Percentiles rank a stretch among this genome's conserved stretches.
phyloP scores from a whole-genome alignment of 2,329 filamentous ascomycete genomes.

The Penicillium digitatum region DNA sequence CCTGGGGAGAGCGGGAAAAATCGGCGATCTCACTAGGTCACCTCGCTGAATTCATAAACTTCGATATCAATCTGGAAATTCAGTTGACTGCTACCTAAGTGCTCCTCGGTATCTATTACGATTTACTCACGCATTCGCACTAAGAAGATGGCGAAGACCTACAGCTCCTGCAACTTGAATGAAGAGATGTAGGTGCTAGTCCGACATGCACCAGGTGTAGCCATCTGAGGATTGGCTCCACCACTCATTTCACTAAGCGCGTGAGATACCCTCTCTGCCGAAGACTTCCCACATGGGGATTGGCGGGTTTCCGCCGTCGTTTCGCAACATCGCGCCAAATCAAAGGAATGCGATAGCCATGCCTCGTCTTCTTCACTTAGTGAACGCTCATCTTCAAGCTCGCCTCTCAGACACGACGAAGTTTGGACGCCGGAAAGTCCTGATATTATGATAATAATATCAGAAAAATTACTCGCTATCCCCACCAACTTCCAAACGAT shows the following conservation, averaged over 20 bases:
- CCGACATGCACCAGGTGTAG: constrained; percentile 19
- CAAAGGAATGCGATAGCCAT: constrained; percentile 3
- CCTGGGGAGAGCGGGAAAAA: constrained; percentile 18
- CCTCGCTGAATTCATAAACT: not conserved
- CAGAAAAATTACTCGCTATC: constrained; percentile 18
- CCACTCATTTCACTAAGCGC: constrained; percentile 17
- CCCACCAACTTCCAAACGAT: constrained; percentile 13
- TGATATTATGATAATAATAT: constrained; percentile 5
- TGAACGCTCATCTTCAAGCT: constrained; percentile 7
- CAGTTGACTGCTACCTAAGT: not conserved
- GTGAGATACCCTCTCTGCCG: constrained; percentile 15
- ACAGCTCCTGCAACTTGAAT: constrained; percentile 17
- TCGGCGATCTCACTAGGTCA: not conserved
- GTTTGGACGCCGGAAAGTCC: constrained; percentile 1
- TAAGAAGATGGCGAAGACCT: constrained; percentile 18
- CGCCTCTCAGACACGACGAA: constrained; percentile 2
- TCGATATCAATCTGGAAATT: not conserved
- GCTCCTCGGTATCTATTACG: too few relatives aligned
- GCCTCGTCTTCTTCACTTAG: constrained; percentile 8
- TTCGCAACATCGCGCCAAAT: not conserved
- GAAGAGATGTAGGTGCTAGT: constrained; percentile 17
- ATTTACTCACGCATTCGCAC: constrained; percentile 31
- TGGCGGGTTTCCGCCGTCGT: constrained; percentile 18
- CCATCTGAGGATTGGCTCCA: constrained; percentile 20
- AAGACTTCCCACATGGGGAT: constrained; percentile 14